Percentiles rank a stretch among this genome's conserved stretches.
phyloP scores from a whole-genome alignment of 768 basidiomycete species.

The Strobilomyces dryophilus region DNA sequence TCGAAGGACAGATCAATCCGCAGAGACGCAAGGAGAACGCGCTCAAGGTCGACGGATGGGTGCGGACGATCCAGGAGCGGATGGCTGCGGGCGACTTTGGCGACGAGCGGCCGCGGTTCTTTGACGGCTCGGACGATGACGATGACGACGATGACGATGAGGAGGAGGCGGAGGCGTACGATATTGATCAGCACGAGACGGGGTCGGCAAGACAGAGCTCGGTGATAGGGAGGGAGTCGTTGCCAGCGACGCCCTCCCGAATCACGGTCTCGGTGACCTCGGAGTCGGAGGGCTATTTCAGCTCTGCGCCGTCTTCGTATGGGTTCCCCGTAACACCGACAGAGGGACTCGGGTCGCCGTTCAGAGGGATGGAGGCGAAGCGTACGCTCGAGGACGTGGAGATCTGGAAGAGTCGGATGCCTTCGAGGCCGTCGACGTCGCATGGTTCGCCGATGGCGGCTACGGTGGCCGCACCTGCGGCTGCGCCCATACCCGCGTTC shows the following conservation, averaged over 20 bases:
- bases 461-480: background rate
- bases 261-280: conserved; percentile 17
- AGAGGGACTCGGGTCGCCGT: conserved; percentile 26
- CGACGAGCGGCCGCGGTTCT: conserved; percentile 56
- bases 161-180: conserved; percentile 31
- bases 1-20: conserved; percentile 85
- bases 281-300: conserved; percentile 24
- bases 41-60: conserved; percentile 80
- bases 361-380: conserved; percentile 39
- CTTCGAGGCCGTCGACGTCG: conserved; percentile 35
- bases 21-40: conserved; percentile 66
- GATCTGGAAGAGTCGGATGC: conserved; percentile 58
- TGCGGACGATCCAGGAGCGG: conserved; percentile 65
- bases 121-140: conserved; percentile 47
- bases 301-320: conserved; percentile 15
- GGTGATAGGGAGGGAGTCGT: conserved; percentile 3
- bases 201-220: conserved; percentile 17
- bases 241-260: conserved; percentile 18
- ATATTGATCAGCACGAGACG: conserved; percentile 32
- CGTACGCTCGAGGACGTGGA: conserved; percentile 60
- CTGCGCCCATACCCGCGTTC: conserved; percentile 11
- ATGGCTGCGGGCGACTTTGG: conserved; percentile 61
- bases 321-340: conserved; percentile 15
- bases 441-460: conserved; percentile 26
- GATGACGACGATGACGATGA: conserved; percentile 36